phyloP scores from a whole-genome alignment of 805 yeast genomes.

The Myxozyma monticola region DNA sequence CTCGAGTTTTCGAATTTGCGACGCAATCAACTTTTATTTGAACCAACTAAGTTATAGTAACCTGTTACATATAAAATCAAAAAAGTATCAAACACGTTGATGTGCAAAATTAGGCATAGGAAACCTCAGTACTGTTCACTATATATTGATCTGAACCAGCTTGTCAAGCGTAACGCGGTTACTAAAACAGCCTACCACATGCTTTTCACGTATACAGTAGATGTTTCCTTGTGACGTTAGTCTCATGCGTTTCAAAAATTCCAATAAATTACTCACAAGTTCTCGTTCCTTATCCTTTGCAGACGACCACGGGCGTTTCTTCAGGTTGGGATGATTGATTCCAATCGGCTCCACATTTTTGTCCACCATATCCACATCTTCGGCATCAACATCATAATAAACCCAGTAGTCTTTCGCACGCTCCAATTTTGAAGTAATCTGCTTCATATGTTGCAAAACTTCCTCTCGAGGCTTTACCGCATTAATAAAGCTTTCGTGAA shows the following conservation, averaged over 20 bases:
- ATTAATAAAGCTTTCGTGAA: constrained; percentile 62
- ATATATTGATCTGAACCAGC: not conserved
- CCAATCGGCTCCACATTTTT: constrained; percentile 26
- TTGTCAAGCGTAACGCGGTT: no score
- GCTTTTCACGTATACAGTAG: constrained; percentile 2
- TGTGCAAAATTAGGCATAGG: no score
- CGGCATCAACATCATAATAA: constrained; percentile 69
- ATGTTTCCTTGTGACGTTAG: not conserved
- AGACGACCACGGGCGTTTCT: constrained; percentile 24
- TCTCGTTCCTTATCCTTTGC: constrained; percentile 18
- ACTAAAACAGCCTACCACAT: not conserved
- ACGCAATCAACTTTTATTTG: no score
- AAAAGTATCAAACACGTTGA: no score
- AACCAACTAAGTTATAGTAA: no score
- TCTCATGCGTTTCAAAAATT: no score
- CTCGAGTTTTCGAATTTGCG: no score
- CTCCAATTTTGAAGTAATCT: constrained; percentile 58
- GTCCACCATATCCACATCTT: constrained; percentile 36
- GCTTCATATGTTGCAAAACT: constrained; percentile 62
- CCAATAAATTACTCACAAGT: not conserved
- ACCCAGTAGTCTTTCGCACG: constrained; percentile 62
- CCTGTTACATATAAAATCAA: no score
- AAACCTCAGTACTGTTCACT: no score
- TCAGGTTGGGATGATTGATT: constrained; percentile 14
- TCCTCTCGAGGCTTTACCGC: constrained; percentile 60